Evolutionary conservation across 169 alveolate species (phyloP).

Genomic region (Babesia ovata): DNA sequence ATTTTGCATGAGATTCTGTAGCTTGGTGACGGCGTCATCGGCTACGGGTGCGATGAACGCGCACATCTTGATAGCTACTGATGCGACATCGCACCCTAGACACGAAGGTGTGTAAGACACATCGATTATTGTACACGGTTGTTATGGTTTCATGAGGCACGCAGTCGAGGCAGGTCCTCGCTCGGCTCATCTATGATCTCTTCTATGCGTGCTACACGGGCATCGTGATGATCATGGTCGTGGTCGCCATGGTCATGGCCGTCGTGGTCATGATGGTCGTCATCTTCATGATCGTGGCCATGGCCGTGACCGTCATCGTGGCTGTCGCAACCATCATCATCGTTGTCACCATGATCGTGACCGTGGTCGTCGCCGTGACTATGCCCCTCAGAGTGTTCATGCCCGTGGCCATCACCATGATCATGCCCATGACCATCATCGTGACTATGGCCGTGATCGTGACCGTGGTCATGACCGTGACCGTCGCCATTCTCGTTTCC

Average conservation of each 20-base stretch:
- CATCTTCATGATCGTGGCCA: not conserved
- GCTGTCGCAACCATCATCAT: not conserved
- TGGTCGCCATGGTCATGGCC: not conserved
- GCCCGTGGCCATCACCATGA: not conserved
- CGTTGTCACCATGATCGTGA: not conserved
- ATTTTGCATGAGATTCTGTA: constrained; percentile 65
- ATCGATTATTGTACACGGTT: not conserved
- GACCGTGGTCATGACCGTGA: not conserved
- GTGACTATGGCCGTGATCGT: constrained; percentile 9
- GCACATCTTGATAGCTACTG: constrained; percentile 24
- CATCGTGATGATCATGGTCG: not conserved
- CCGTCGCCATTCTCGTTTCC: not conserved
- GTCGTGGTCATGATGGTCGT: not conserved
- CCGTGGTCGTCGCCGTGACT: constrained; percentile 7
- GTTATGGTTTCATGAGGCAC: not conserved
- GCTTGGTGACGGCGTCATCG: constrained; percentile 56
- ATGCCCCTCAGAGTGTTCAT: constrained; percentile 2
- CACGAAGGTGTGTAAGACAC: not conserved
- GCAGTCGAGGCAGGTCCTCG: not conserved
- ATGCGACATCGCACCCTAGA: not conserved
- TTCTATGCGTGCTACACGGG: not conserved
- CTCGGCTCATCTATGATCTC: not conserved
- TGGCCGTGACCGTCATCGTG: constrained; percentile 21
- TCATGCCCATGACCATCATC: constrained; percentile 7
- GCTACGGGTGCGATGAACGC: constrained; percentile 61